Evolutionary conservation across 805 yeast species (phyloP).

Genomic region (Torulaspora microellipsoides): DNA sequence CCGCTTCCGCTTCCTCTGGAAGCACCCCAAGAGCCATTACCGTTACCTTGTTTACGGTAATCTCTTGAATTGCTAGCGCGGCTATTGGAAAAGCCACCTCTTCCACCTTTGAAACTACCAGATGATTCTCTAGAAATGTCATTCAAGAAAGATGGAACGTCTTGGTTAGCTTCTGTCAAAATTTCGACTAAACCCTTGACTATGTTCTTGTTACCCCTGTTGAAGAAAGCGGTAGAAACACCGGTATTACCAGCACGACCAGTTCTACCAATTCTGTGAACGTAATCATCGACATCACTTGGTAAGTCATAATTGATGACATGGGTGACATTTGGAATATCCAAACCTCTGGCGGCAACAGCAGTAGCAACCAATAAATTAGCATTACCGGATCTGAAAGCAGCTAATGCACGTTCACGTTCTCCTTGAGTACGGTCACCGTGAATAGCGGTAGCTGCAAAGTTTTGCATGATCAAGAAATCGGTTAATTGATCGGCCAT

Average conservation of each 20-base stretch:
- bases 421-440: conserved; percentile 98
- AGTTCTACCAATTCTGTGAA: conserved; percentile 99
- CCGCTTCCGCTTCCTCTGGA: conserved; percentile 28
- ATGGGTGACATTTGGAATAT: conserved; percentile 97
- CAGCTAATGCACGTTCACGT: conserved; percentile 95
- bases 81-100: conserved; percentile 46
- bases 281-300: conserved; percentile 95
- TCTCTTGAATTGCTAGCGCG: conserved; percentile 44
- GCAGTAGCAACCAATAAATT: conserved; percentile 98
- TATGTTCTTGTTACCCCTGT: conserved; percentile 88
- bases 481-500: conserved; percentile 96
- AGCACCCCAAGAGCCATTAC: conserved; percentile 35
- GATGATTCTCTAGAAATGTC: conserved; percentile 74
- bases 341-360: conserved; percentile 99
- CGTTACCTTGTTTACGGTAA: conserved; percentile 44
- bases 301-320: conserved; percentile 98
- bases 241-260: conserved; percentile 99
- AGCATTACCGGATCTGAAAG: conserved; percentile 87
- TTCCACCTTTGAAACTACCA: conserved; percentile 53
- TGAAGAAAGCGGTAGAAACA: conserved; percentile 96
- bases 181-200: conserved; percentile 84
- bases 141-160: conserved; percentile 84
- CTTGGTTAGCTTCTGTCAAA: conserved; percentile 94
- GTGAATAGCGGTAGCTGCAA: conserved; percentile 98
- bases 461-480: conserved; percentile 79